Evolutionary conservation across 176 grass and related monocot genomes (phyloP).

Genomic region (Ampelocalamus luodianensis): DNA sequence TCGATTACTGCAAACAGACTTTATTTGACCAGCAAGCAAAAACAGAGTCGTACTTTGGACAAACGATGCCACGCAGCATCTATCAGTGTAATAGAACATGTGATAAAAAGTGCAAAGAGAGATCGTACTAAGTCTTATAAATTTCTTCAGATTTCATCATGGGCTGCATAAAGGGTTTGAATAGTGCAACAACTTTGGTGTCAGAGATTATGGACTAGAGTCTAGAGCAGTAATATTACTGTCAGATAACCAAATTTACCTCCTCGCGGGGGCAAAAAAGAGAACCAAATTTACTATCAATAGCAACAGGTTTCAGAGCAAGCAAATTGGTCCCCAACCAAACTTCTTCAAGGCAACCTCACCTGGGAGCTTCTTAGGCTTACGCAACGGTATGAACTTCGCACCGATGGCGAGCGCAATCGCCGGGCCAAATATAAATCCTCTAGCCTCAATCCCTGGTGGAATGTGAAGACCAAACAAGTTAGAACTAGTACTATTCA

Average conservation of each 20-base stretch:
- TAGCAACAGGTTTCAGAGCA: background rate
- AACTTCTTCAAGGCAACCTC: background rate
- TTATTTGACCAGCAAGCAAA: background rate
- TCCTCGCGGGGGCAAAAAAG: background rate
- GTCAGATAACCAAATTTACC: constrained; percentile 11
- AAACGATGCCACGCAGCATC: background rate
- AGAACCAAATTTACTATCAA: background rate
- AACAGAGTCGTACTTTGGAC: background rate
- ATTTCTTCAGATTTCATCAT: constrained; percentile 28
- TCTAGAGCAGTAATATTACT: background rate
- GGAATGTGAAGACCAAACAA: background rate
- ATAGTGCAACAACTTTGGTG: background rate
- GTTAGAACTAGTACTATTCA: background rate
- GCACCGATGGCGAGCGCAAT: constrained; percentile 76
- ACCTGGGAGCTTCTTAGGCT: constrained; percentile 94
- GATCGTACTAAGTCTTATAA: background rate
- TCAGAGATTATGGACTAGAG: constrained; percentile 22
- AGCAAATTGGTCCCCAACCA: background rate
- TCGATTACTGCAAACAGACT: background rate
- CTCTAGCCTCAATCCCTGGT: constrained; percentile 87
- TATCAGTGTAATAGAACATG: constrained; percentile 7
- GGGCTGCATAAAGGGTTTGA: constrained; percentile 16
- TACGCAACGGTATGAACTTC: constrained; percentile 94
- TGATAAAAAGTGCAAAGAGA: background rate
- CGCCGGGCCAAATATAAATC: constrained; percentile 90